Conservation (phyloP, 1,284 basidiomycete species). For the Inonotus obliquus region DNA sequence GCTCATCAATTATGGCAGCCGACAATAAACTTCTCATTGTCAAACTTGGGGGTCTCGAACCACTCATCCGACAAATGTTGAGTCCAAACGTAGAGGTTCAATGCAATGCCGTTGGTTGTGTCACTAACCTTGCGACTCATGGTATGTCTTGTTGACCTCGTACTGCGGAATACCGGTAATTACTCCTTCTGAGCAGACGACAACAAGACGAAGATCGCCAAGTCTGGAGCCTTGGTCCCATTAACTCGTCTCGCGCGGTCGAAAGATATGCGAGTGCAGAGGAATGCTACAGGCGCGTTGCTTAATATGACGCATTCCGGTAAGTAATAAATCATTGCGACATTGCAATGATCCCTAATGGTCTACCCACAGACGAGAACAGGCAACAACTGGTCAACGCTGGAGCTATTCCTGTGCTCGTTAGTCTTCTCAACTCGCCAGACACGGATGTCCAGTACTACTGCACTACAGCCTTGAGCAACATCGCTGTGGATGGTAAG, state of each 20-base stretch:
- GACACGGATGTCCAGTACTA: constrained; percentile 99
- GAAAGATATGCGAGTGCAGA: constrained; percentile 99
- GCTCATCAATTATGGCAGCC: constrained; percentile 43
- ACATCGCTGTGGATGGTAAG: constrained; percentile 94
- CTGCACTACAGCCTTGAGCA: constrained; percentile 97
- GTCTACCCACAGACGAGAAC: constrained; percentile 77
- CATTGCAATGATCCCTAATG: constrained; percentile 5
- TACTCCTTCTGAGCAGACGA: constrained; percentile 58
- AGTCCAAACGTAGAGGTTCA: constrained; percentile 99
- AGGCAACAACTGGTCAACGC: constrained; percentile 98
- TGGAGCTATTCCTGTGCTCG: constrained; percentile 96
- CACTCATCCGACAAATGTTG: constrained; percentile 98
- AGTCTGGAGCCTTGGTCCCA: constrained; percentile 96
- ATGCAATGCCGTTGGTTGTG: constrained; percentile 99
- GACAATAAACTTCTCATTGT: constrained; percentile 99
- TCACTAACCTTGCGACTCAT: constrained; percentile 98
- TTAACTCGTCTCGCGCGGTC: constrained; percentile 94
- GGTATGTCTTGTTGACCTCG: constrained; percentile 47
- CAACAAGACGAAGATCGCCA: constrained; percentile 99
- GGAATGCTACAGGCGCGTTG: constrained; percentile 96
- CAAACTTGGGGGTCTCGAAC: constrained; percentile 95
- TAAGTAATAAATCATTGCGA: constrained; percentile 33
- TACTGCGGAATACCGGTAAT: not conserved
- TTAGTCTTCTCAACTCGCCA: constrained; percentile 91
- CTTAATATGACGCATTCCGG: constrained; percentile 99